A percentile compares a stretch with the other conserved stretches of the same genome.
Conservation (phyloP, 345 rosid genomes). For the Arabidopsis arenosa region DNA sequence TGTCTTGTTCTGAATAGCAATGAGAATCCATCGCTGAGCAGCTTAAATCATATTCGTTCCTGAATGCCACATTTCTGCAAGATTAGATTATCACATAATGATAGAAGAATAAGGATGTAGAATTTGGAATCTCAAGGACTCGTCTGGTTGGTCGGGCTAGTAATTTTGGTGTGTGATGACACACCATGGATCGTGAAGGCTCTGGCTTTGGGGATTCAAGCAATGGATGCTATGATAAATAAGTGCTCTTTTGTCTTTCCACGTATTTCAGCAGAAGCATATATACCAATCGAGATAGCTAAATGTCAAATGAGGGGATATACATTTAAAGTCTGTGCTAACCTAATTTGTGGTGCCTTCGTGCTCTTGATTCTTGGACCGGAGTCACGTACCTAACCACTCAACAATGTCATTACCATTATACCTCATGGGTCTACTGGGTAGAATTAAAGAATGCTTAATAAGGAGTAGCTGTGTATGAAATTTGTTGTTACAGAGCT, state of each 20-base stretch:
- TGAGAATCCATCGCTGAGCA: slow-evolving; percentile 17
- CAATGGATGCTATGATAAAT: not conserved
- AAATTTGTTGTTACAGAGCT: slow-evolving; percentile 15
- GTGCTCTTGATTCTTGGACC: too few species aligned
- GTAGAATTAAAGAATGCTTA: not conserved
- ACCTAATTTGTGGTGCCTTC: not conserved
- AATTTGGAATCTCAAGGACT: not conserved
- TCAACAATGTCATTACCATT: not conserved
- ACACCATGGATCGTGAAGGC: not conserved
- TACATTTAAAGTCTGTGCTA: not conserved
- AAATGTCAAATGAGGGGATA: not conserved
- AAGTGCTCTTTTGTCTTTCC: not conserved
- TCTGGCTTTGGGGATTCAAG: not conserved
- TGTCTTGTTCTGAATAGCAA: slow-evolving; percentile 11
- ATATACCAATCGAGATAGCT: not conserved
- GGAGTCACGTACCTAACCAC: not conserved
- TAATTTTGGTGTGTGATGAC: slow-evolving; percentile 6
- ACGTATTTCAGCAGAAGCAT: slow-evolving; percentile 8
- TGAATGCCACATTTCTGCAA: not conserved
- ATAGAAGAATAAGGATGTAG: not conserved
- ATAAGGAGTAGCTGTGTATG: not conserved
- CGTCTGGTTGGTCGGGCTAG: not conserved
- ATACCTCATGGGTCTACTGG: not conserved
- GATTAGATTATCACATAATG: not conserved
- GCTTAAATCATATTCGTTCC: not conserved